Conservation (phyloP, 441 rosid genomes). For the Adansonia gregorii region DNA sequence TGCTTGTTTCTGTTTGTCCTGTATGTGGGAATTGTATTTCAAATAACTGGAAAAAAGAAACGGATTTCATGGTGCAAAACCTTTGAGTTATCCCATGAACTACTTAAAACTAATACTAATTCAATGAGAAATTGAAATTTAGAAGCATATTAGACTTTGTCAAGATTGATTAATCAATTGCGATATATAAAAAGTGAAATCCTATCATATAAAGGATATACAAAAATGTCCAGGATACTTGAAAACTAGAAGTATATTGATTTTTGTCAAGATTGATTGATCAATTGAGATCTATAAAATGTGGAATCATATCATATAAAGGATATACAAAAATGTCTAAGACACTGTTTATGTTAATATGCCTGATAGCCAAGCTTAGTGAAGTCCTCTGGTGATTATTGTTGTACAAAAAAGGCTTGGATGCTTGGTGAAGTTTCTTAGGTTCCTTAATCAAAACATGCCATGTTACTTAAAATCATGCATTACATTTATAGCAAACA, state of each 20-base stretch:
- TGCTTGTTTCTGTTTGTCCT: not conserved
- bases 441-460: not conserved
- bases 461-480: not conserved
- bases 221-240: not conserved
- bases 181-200: not conserved
- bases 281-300: not conserved
- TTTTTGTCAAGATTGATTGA: not conserved
- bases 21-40: not conserved
- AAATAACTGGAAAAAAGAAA: not conserved
- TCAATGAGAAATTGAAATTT: not conserved
- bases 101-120: not conserved
- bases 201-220: not conserved
- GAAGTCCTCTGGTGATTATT: not conserved
- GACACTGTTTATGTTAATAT: not conserved
- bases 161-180: not conserved
- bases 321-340: not conserved
- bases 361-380: constrained; percentile 4
- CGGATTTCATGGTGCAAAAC: not conserved
- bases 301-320: not conserved
- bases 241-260: not conserved
- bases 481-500: not conserved
- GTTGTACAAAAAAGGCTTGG: not conserved
- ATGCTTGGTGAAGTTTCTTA: not conserved
- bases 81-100: not conserved
- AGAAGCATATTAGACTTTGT: not conserved